Evolutionary conservation across 164 flowering plant genomes (phyloP).

Genomic region (Aristolochia contorta): DNA sequence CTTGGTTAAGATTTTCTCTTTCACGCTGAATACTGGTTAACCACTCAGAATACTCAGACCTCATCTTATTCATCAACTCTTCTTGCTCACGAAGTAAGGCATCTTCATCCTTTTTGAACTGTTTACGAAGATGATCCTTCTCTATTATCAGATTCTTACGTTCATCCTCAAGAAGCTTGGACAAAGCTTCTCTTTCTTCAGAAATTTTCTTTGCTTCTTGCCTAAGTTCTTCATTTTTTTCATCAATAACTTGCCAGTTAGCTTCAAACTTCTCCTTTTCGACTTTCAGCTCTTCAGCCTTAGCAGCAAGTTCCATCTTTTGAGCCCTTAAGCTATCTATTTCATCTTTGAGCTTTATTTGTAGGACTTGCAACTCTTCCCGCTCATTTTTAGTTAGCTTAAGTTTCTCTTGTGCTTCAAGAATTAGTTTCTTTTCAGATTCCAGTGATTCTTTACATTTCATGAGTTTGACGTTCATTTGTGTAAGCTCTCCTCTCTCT

Average conservation of each 20-base stretch:
- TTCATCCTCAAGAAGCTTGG: slow-evolving; percentile 66
- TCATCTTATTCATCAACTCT: slow-evolving; percentile 53
- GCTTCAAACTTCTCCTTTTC: slow-evolving; percentile 84
- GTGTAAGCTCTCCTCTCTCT: slow-evolving; percentile 47
- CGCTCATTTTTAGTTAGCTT: slow-evolving; percentile 59
- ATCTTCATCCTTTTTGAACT: slow-evolving; percentile 53
- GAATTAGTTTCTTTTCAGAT: slow-evolving; percentile 39
- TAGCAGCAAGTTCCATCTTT: slow-evolving; percentile 51
- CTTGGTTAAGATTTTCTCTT: slow-evolving; percentile 50
- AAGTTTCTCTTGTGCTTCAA: slow-evolving; percentile 41
- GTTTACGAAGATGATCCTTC: slow-evolving; percentile 49
- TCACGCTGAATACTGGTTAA: slow-evolving; percentile 73
- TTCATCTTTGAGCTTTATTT: slow-evolving; percentile 79
- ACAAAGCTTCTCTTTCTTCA: slow-evolving; percentile 42
- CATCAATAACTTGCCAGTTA: slow-evolving; percentile 91
- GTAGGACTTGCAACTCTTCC: slow-evolving; percentile 48
- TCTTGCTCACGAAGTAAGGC: slow-evolving; percentile 61
- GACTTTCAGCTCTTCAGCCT: slow-evolving; percentile 56
- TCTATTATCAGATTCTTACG: slow-evolving; percentile 60
- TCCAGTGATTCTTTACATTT: slow-evolving; percentile 38
- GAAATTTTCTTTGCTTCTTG: slow-evolving; percentile 57
- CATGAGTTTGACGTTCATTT: slow-evolving; percentile 36
- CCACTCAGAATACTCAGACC: slow-evolving; percentile 68
- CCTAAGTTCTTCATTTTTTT: slow-evolving; percentile 60
- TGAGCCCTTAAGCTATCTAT: slow-evolving; percentile 69